These are phyloP conservation scores for Aspergillus aculeatus DNA, from an alignment of 2,329 filamentous ascomycete genomes.

Conservation along the genomic window DNA sequence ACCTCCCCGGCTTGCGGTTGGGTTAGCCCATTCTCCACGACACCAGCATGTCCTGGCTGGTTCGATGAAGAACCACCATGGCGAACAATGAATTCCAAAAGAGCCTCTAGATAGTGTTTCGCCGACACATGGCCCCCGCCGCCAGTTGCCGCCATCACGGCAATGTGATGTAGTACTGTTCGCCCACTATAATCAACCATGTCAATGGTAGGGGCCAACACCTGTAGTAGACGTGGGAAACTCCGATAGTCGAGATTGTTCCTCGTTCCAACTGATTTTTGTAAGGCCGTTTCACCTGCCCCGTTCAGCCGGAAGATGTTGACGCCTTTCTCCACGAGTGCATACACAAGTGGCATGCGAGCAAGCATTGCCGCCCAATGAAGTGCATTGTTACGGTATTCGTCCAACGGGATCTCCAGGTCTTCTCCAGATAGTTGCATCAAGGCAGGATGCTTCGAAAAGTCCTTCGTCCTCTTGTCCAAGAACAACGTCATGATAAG, in stretches of 20 bases:
- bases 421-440: slow-evolving; percentile 73
- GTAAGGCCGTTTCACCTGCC: slow-evolving; percentile 86
- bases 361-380: slow-evolving; percentile 96
- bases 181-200: slow-evolving; percentile 84
- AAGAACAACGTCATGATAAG: slow-evolving; percentile 81
- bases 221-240: slow-evolving; percentile 86
- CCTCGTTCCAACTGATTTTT: slow-evolving; percentile 87
- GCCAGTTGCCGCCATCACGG: slow-evolving; percentile 92
- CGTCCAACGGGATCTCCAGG: slow-evolving; percentile 88
- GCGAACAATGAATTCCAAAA: slow-evolving; percentile 90
- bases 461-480: slow-evolving; percentile 68
- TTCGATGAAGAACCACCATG: slow-evolving; percentile 67
- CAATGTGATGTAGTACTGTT: slow-evolving; percentile 94
- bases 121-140: slow-evolving; percentile 80
- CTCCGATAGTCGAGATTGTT: slow-evolving; percentile 90
- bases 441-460: slow-evolving; percentile 72
- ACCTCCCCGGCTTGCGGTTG: slow-evolving; percentile 50
- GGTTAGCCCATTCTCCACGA: slow-evolving; percentile 25
- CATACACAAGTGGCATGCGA: slow-evolving; percentile 75
- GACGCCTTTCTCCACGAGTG: slow-evolving; percentile 79
- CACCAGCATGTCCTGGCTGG: slow-evolving; percentile 43
- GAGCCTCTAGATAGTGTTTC: slow-evolving; percentile 91
- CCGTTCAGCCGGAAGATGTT: slow-evolving; percentile 86
- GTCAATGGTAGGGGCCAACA: slow-evolving; percentile 86
- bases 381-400: slow-evolving; percentile 78